phyloP scores from a whole-genome alignment of 805 yeast species.

The Suhomyces sp. region DNA sequence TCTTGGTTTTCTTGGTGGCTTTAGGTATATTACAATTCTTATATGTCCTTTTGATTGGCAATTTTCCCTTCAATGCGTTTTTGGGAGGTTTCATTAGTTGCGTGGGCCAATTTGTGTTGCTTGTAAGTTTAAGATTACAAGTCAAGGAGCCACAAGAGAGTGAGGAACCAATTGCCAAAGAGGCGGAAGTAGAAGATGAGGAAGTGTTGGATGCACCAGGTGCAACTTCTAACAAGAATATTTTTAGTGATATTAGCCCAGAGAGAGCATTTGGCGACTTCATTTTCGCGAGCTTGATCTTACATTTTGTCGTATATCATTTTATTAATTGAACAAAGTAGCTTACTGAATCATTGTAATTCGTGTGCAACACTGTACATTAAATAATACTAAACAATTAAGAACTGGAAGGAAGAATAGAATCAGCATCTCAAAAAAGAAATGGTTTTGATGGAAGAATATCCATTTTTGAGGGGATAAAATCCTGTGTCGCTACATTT shows the following conservation, averaged over 20 bases:
- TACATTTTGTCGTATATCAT: conserved; percentile 87
- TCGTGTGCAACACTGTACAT: background rate
- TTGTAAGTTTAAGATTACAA: conserved; percentile 80
- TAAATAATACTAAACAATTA: conserved; percentile 1
- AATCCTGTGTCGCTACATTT: background rate
- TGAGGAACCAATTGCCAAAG: background rate
- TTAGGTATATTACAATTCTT: conserved; percentile 77
- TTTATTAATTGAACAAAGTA: conserved; percentile 47
- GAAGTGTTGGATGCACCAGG: background rate
- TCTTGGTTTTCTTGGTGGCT: conserved; percentile 68
- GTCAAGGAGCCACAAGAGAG: conserved; percentile 8
- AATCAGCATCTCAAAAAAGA: background rate
- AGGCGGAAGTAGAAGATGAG: background rate
- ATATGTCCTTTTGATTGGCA: conserved; percentile 75
- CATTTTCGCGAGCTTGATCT: conserved; percentile 76
- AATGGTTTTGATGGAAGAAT: background rate
- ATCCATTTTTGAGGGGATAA: background rate
- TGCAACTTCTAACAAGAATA: conserved; percentile 7
- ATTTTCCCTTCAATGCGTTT: conserved; percentile 96
- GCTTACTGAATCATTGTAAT: background rate
- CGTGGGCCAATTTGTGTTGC: conserved; percentile 92
- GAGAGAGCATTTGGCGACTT: conserved; percentile 83
- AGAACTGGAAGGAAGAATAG: background rate
- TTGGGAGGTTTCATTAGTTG: conserved; percentile 88
- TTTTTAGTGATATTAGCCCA: conserved; percentile 24